phyloP scores from a whole-genome alignment of 73 alveolate genomes.

The Urostyla sp. region DNA sequence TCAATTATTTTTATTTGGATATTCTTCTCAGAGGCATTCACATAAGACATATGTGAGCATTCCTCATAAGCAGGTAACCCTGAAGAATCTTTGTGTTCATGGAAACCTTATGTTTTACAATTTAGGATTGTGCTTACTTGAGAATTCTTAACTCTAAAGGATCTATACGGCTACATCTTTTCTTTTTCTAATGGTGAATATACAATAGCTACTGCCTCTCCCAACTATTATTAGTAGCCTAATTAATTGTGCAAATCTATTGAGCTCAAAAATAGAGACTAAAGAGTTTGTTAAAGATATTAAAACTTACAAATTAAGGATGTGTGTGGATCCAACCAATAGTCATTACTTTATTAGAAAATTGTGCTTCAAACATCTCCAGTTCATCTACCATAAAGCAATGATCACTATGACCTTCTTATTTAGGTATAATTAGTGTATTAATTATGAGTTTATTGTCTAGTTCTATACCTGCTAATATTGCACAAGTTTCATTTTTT shows the following conservation, averaged over 20 bases:
- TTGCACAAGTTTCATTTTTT: constrained; percentile 59
- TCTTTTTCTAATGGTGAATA: constrained; percentile 54
- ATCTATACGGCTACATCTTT: constrained; percentile 9
- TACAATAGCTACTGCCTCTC: constrained; percentile 65
- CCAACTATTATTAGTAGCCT: constrained; percentile 50
- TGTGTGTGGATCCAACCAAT: constrained; percentile 74
- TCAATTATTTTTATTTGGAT: constrained; percentile 11
- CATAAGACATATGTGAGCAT: constrained; percentile 32
- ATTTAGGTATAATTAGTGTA: constrained; percentile 50
- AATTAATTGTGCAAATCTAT: constrained; percentile 63
- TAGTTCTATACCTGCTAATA: constrained; percentile 50
- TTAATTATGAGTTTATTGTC: constrained; percentile 29
- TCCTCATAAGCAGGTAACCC: constrained; percentile 46
- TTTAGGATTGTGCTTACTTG: constrained; percentile 34
- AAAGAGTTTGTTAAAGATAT: background rate
- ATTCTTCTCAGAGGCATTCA: constrained; percentile 29
- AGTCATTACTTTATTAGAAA: constrained; percentile 49
- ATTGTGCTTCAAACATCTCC: constrained; percentile 35
- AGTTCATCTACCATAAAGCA: constrained; percentile 65
- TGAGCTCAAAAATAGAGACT: constrained; percentile 50
- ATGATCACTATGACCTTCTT: constrained; percentile 58
- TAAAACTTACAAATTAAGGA: constrained; percentile 49
- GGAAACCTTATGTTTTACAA: constrained; percentile 53
- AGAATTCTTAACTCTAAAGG: constrained; percentile 59
- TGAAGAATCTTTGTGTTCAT: constrained; percentile 48